Conservation (phyloP, 345 rosid genomes). For the Capsella bursapastoris region DNA sequence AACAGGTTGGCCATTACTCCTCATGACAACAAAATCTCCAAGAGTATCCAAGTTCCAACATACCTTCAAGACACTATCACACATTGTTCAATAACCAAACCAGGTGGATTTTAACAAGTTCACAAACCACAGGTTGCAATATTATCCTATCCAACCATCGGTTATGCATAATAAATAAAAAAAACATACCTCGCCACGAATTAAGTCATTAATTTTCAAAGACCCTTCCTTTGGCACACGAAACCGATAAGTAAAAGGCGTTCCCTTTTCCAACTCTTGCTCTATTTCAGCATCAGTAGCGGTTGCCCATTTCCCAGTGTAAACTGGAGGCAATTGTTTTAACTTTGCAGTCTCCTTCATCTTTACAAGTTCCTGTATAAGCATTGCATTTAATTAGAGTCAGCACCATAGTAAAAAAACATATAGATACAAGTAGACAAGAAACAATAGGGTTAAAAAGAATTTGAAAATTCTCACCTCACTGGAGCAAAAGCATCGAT, state of each 20-base stretch:
- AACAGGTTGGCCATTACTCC: slow-evolving; percentile 95
- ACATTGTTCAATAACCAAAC: slow-evolving; percentile 37
- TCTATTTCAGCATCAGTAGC: slow-evolving; percentile 68
- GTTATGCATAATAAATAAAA: background rate
- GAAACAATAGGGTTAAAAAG: background rate
- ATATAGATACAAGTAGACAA: slow-evolving; percentile 3
- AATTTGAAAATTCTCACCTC: slow-evolving; percentile 53
- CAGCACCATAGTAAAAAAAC: background rate
- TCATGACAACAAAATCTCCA: slow-evolving; percentile 94
- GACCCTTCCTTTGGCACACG: slow-evolving; percentile 82
- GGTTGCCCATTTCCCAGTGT: slow-evolving; percentile 85
- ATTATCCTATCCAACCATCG: background rate
- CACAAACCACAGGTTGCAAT: background rate
- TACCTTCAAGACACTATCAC: slow-evolving; percentile 82
- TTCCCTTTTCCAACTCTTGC: slow-evolving; percentile 82
- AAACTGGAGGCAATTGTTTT: slow-evolving; percentile 81
- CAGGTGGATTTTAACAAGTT: background rate
- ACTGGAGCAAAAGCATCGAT: slow-evolving; percentile 87
- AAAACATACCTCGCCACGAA: slow-evolving; percentile 79
- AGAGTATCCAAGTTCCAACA: slow-evolving; percentile 91
- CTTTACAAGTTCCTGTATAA: slow-evolving; percentile 79
- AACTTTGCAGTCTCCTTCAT: slow-evolving; percentile 86
- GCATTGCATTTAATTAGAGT: slow-evolving; percentile 12
- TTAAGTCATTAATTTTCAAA: slow-evolving; percentile 81
- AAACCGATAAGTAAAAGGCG: slow-evolving; percentile 78